Evolutionary conservation across 805 yeast species (phyloP), one percentile per base, ranked within the genome.

Genomic region (Wickerhamiella hasegawae): DNA sequence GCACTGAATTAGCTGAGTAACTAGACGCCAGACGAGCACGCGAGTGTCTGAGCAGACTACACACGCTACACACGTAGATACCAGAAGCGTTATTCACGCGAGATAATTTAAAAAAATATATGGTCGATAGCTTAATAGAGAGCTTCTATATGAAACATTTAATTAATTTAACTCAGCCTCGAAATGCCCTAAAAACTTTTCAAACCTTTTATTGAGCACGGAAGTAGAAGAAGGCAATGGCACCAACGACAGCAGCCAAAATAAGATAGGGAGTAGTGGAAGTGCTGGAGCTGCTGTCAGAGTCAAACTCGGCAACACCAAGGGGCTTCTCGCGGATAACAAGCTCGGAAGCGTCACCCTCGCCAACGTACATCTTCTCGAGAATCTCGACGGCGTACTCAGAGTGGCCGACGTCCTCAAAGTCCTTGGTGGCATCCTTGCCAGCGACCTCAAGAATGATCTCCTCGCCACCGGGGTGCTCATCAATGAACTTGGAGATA

Each of bases 321-420:
- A 37, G 12, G 11, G 35, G 36, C 36, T 33, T 40, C 40, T 45
- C 43, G 34, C 36, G 32, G 36, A 48, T 30, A 29, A 40, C 44
- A 34, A 52, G 49, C 53, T 53, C 66, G 22, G 42, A 44, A 17
- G 60, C 80, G 51, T 84, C 85, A 35, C 87, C 66, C 35, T 68
- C 75, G 45, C 98, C 98, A 40, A 90, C 68, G 46, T 69, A 63
- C 52, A 83, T 62, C 28, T 69, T 72, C 31, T 60, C 65, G 49
- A 90, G 64, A 46, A 77, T 65, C 48, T 77, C 90, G 47, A 75
- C 73, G 28, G 99, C 97, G 46, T 85, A 95, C 43, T 85, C 96
- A 24, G 97, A 83, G 62, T 90, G 99, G 24, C 99, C 99, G 54
- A 90, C 85, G 52, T 83, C 94, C 46, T 71, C 74, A 45, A 73